These are phyloP conservation scores for Termitomyces sp. DNA, from an alignment of 768 basidiomycete species.

Conservation along the genomic window DNA sequence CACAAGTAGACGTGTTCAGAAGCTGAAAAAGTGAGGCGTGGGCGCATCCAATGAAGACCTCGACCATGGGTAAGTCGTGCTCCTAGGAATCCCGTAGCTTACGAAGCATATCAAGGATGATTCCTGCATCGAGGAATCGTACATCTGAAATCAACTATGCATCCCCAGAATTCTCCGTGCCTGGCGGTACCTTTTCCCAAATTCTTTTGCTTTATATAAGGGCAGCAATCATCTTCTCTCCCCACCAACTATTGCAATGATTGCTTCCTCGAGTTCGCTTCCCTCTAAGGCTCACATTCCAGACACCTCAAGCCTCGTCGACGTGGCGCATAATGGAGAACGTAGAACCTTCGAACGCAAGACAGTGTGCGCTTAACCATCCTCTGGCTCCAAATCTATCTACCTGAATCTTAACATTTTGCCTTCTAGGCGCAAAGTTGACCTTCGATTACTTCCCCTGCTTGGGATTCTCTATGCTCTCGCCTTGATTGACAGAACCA, in stretches of 20 bases:
- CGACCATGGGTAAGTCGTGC: background rate
- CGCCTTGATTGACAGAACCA: constrained; percentile 28
- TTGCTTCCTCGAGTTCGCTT: constrained; percentile 3
- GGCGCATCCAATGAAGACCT: constrained; percentile 8
- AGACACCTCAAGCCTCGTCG: background rate
- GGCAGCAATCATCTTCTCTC: background rate
- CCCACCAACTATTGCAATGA: constrained; percentile 6
- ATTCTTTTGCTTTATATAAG: constrained; percentile 6
- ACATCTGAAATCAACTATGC: background rate
- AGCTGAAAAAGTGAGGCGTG: background rate
- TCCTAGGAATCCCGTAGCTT: background rate
- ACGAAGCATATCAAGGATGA: background rate
- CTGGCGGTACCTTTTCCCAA: background rate
- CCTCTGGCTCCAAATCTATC: background rate
- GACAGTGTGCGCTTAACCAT: constrained; percentile 11
- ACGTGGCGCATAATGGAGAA: constrained; percentile 3
- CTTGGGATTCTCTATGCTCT: constrained; percentile 28
- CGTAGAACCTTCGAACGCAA: constrained; percentile 10
- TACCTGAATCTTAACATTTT: background rate
- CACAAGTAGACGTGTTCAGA: background rate
- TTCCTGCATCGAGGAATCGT: constrained; percentile 4
- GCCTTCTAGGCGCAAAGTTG: constrained; percentile 22
- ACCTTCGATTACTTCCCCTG: constrained; percentile 29
- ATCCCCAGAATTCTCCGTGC: background rate
- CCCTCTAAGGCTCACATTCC: background rate